phyloP scores from a whole-genome alignment of 2,329 filamentous ascomycete genomes.

The Fusarium newnesense region DNA sequence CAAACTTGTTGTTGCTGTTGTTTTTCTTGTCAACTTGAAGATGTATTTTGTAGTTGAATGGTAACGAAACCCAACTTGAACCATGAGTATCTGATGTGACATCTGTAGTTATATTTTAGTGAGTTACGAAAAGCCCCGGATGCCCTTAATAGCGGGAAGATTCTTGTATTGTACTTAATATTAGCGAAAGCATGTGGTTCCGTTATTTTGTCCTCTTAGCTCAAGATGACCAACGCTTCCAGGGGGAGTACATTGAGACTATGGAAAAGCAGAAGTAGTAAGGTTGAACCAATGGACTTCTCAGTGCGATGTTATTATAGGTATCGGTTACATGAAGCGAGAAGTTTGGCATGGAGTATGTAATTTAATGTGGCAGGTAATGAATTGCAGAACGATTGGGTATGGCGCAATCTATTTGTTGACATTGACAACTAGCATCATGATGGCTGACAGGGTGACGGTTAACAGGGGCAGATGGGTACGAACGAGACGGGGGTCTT shows the following conservation, averaged over 20 bases:
- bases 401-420: conserved; percentile 23
- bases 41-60: conserved; percentile 30
- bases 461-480: conserved; percentile 36
- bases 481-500: conserved; percentile 25
- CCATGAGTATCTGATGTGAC: neutral
- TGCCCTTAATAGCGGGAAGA: neutral
- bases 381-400: neutral
- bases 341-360: neutral
- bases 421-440: conserved; percentile 21
- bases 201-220: neutral
- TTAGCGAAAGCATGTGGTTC: neutral
- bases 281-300: neutral
- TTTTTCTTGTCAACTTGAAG: conserved; percentile 6
- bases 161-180: neutral
- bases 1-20: conserved; percentile 3
- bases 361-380: neutral
- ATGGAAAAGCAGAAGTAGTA: neutral
- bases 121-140: neutral
- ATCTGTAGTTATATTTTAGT: neutral
- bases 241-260: neutral
- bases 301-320: neutral
- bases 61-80: conserved; percentile 27
- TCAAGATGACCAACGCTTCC: neutral
- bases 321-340: neutral
- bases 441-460: conserved; percentile 31